Percentiles rank a stretch among this genome's conserved stretches.
These are phyloP conservation scores for Cerrena zonata DNA, from an alignment of 1,284 basidiomycete species.

Conservation along the genomic window DNA sequence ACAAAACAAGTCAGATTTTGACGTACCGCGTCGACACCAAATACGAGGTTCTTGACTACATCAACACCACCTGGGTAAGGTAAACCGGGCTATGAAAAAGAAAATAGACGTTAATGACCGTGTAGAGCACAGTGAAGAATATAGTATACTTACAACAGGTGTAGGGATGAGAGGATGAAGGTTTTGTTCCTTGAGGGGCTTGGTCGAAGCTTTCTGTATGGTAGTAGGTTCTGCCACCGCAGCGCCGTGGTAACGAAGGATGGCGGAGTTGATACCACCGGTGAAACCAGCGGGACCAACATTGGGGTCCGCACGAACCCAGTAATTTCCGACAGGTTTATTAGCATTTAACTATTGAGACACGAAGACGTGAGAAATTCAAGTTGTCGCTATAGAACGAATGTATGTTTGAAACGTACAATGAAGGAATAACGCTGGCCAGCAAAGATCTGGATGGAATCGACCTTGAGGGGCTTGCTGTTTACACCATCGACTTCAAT, in stretches of 20 bases:
- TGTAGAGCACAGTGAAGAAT: background rate
- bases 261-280: slow-evolving; percentile 31
- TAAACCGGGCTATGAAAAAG: slow-evolving; percentile 20
- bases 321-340: slow-evolving; percentile 38
- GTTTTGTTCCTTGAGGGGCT: slow-evolving; percentile 24
- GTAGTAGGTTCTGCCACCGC: slow-evolving; percentile 34
- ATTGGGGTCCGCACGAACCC: slow-evolving; percentile 26
- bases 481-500: slow-evolving; percentile 50
- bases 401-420: slow-evolving; percentile 12
- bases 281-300: slow-evolving; percentile 15
- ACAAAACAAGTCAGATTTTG: background rate
- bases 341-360: slow-evolving; percentile 34
- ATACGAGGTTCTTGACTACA: slow-evolving; percentile 20
- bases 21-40: slow-evolving; percentile 16
- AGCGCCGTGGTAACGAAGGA: slow-evolving; percentile 31
- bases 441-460: slow-evolving; percentile 35
- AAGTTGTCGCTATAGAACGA: slow-evolving; percentile 18
- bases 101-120: background rate
- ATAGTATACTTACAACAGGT: slow-evolving; percentile 7
- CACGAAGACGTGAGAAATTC: too few species aligned
- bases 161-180: slow-evolving; percentile 17
- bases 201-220: slow-evolving; percentile 13
- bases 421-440: slow-evolving; percentile 34
- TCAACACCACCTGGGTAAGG: slow-evolving; percentile 25
- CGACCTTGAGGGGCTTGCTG: slow-evolving; percentile 34